These are phyloP conservation scores for Arabidopsis arenosa DNA, from an alignment of 345 rosid genomes.

Conservation along the genomic window DNA sequence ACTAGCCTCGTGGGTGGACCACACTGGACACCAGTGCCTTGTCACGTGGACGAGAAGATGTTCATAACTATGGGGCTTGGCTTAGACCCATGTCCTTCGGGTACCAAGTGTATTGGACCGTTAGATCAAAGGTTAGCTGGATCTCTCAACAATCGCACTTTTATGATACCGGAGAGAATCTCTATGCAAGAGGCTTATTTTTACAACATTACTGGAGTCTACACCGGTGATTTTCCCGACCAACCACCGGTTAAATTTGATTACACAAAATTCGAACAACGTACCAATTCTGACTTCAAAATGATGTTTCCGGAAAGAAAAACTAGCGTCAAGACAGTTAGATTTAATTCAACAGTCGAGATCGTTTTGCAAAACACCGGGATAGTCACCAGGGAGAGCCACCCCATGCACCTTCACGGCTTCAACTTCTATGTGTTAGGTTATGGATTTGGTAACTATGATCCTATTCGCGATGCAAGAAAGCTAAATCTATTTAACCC, in stretches of 20 bases:
- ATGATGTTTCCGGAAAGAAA: conserved; percentile 54
- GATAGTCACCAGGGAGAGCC: conserved; percentile 59
- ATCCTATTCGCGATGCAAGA: conserved; percentile 44
- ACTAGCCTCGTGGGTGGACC: conserved; percentile 56
- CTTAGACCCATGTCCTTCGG: conserved; percentile 49
- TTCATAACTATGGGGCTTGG: conserved; percentile 62
- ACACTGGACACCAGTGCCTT: conserved; percentile 73
- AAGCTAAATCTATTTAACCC: conserved; percentile 70
- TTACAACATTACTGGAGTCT: conserved; percentile 56
- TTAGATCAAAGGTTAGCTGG: conserved; percentile 49
- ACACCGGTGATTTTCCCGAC: conserved; percentile 65
- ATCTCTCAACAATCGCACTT: conserved; percentile 74
- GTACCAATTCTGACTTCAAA: conserved; percentile 13
- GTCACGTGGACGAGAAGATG: conserved; percentile 67
- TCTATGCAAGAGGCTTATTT: conserved; percentile 64
- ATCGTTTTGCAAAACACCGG: conserved; percentile 73
- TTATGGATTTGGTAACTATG: conserved; percentile 83
- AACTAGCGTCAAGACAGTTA: conserved; percentile 60
- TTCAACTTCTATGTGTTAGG: conserved; percentile 74
- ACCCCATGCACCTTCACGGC: conserved; percentile 93
- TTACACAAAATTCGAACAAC: conserved; percentile 49
- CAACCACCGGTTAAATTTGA: conserved; percentile 61
- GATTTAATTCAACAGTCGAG: conserved; percentile 70
- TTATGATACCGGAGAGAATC: conserved; percentile 46
- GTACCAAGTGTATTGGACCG: conserved; percentile 51